Evolutionary conservation across 441 rosid genomes (phyloP).

Genomic region (Capsella rubella): DNA sequence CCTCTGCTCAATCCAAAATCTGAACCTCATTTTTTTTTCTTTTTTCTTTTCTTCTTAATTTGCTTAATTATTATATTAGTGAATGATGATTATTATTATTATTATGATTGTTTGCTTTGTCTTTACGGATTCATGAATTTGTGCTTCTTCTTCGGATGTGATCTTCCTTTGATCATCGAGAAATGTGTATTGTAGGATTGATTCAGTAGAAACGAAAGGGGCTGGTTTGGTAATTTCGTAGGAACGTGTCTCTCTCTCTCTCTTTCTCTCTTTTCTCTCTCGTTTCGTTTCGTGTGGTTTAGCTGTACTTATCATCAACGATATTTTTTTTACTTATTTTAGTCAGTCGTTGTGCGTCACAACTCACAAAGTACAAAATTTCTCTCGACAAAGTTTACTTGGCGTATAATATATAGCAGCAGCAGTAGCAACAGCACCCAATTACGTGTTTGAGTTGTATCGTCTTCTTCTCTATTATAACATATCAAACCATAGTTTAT

Average conservation of each 20-base stretch:
- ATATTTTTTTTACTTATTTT: too few species aligned
- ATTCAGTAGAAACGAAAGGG: conserved; percentile 29
- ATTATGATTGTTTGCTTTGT: conserved; percentile 22
- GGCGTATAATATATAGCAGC: too few species aligned
- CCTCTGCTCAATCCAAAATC: conserved; percentile 34
- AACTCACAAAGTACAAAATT: too few species aligned
- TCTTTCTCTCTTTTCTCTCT: too few species aligned
- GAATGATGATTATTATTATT: conserved; percentile 39
- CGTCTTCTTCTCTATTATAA: too few species aligned
- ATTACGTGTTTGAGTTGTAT: too few species aligned
- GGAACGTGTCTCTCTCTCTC: conserved; percentile 24
- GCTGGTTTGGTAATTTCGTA: conserved; percentile 23
- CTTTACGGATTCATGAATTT: conserved; percentile 37
- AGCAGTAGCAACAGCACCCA: too few species aligned
- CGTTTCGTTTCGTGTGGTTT: conserved; percentile 38
- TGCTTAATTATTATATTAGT: conserved; percentile 28
- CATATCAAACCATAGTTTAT: too few species aligned
- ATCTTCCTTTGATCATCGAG: conserved; percentile 16
- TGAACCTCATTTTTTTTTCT: conserved; percentile 18
- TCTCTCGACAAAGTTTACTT: too few species aligned
- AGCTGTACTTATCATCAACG: conserved; percentile 28
- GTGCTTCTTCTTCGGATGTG: conserved; percentile 18
- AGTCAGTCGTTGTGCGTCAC: too few species aligned
- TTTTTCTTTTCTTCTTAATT: not conserved
- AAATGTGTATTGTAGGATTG: conserved; percentile 15